phyloP scores from a whole-genome alignment of 768 basidiomycete genomes.

The Cystobasidium onofrii region DNA sequence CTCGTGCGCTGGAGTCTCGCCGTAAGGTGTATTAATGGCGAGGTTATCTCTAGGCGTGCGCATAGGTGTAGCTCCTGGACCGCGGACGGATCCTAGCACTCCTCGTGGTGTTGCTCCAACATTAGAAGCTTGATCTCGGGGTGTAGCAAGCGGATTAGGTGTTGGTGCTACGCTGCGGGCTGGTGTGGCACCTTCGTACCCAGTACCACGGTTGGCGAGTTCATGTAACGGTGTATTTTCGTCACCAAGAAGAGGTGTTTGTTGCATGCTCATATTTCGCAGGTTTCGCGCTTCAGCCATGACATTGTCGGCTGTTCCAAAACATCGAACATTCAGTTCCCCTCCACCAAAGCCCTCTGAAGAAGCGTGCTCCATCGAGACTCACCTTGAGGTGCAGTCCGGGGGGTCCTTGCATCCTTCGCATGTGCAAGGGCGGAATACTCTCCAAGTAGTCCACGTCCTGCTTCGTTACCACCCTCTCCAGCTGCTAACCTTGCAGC shows the following conservation, averaged over 20 bases:
- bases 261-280: conserved; percentile 80
- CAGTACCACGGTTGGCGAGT: conserved; percentile 67
- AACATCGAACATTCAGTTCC: background rate
- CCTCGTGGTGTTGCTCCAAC: conserved; percentile 54
- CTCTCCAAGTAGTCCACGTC: conserved; percentile 75
- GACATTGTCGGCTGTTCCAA: conserved; percentile 73
- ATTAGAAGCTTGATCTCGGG: conserved; percentile 52
- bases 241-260: conserved; percentile 90
- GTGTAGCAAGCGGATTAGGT: conserved; percentile 91
- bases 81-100: conserved; percentile 39
- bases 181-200: conserved; percentile 93
- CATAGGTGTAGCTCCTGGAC: conserved; percentile 63
- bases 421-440: conserved; percentile 84
- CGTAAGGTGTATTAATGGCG: conserved; percentile 63
- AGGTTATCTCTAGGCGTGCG: conserved; percentile 92
- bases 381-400: conserved; percentile 87
- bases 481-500: conserved; percentile 76
- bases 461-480: conserved; percentile 64
- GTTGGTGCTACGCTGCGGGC: conserved; percentile 81
- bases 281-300: conserved; percentile 91
- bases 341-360: no score
- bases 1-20: conserved; percentile 53
- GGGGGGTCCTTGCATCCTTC: conserved; percentile 83
- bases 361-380: conserved; percentile 36
- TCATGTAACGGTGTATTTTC: conserved; percentile 90